Evolutionary conservation across 2,329 filamentous ascomycete genomes (phyloP), one percentile per base, ranked within the genome.

Genomic region (Talaromyces sp.): DNA sequence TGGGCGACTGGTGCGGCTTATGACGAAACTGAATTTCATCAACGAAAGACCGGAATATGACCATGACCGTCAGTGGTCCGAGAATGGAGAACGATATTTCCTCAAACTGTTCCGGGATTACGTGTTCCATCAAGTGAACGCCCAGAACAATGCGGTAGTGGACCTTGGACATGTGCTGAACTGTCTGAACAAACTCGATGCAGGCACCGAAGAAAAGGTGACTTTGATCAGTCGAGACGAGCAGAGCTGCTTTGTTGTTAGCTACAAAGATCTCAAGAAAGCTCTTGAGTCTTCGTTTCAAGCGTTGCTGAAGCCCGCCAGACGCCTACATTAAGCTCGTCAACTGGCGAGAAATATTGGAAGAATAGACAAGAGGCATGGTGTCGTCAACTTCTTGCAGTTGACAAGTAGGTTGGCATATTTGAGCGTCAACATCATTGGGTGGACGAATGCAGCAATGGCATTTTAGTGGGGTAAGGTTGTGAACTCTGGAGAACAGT

Each of bases 91-190:
- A 67, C 85, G 92, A 28, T 97, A 96, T 71, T 89, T 90, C 70
- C 80, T 99, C 63, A 97, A 96, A 75, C 82, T 99, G 8, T 97
- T 97, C 79, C 85, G 94, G 52, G 94, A 99, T 74, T 97, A 95
- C 67, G 90, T 97, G 40, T 99, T 97, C 75, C 94, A 99, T 72
- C 92, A 96, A 68, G 91, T 97, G 11, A 91, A 97, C 70, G 82
- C 84, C 31, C 85, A 90, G 58, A 91, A 91, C 13, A 88, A 89
- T 55, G 89, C 94, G 0, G 87, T 92, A 1, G 80, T 96, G 5
- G 89, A 97, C 69, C 78, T 97, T 59, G 93, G 89, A 2, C 92
- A 97, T 75, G 90, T 97, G 63, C 73, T 99, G 46, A 84, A 82
- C 25, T 93, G 88, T 68, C 75, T 99, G 64, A 97, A 95, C 76